Evolutionary conservation across 2,329 filamentous ascomycete species (phyloP), one percentile per base, ranked within the genome.

Genomic region (Apiospora hydei): DNA sequence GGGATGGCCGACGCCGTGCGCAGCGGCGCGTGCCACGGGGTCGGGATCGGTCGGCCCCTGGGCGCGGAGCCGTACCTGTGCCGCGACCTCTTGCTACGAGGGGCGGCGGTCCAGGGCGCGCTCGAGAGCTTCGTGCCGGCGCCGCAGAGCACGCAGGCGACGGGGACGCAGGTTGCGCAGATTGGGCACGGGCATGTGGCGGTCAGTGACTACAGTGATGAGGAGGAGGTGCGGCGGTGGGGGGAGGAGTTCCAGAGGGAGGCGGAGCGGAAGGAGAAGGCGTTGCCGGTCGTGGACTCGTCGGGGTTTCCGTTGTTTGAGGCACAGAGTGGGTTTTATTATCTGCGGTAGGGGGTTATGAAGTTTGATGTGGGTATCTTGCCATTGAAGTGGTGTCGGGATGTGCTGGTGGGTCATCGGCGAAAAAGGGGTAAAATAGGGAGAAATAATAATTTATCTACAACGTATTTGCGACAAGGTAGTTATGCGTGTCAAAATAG

Each of bases 1-100:
- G 87, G 85, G 2, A 88, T 88, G 81, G 84, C 85, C 16, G 47
- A n/a, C 11, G 67, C 67, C 14, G 34, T 69, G 30, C 34, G 44
- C 4, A 24, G 47, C 34, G 81, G 83, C 8, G 87, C 86, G 14
- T 77, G 89, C 7, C 84, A 82, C 3, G 88, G 86, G 74, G 84
- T 89, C 72, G 76, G 76, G 7, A n/a, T 77, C 47, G 76, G 70
- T 18, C 66, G 70, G 6, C 70, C 70, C 5, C n/a, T 66, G n/a
- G 26, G 44, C 13, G 49, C 30, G 5, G 70, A 71, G 24, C 51
- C 47, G 1, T 38, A 69, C 41, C 67, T 71, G 26, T 71, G 70
- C 64, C 44, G 47, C 14, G 70, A 71, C 26, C 14, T 71, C 18
- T 30, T 71, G n/a, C 44, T 26, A n/a, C 43, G 43, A n/a, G 8